These are phyloP conservation scores for Xylogone sp. DNA, from an alignment of 2,329 filamentous ascomycete species.

Conservation along the genomic window DNA sequence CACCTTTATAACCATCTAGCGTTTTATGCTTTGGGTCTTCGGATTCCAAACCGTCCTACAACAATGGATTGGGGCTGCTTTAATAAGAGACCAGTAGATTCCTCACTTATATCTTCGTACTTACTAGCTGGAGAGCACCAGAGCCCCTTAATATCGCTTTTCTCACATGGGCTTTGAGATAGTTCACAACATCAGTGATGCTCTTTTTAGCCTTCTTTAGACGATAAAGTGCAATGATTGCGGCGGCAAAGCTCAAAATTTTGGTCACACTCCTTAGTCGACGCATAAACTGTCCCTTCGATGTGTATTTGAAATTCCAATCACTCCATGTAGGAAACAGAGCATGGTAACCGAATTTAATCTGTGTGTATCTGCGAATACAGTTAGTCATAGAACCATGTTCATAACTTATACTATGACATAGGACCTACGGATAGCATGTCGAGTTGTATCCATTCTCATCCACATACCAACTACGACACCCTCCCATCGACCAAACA, in stretches of 20 bases:
- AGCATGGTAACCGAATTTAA: slow-evolving; percentile 46
- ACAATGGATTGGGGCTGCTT: too few species aligned
- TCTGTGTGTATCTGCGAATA: slow-evolving; percentile 39
- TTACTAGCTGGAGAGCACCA: slow-evolving; percentile 6
- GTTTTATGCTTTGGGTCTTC: too few species aligned
- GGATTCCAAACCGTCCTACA: too few species aligned
- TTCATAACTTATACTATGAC: neutral
- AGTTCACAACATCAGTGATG: neutral
- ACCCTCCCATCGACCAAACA: slow-evolving; percentile 43
- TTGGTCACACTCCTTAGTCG: slow-evolving; percentile 16
- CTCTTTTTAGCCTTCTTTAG: neutral
- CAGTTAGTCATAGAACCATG: slow-evolving; percentile 11
- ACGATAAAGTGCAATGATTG: slow-evolving; percentile 9
- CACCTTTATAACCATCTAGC: too few species aligned
- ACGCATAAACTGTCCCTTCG: slow-evolving; percentile 37
- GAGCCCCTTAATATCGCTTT: neutral
- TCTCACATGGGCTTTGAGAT: neutral
- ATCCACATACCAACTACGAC: slow-evolving; percentile 45
- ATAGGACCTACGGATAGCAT: slow-evolving; percentile 37
- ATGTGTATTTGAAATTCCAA: slow-evolving; percentile 48
- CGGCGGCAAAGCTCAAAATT: slow-evolving; percentile 15
- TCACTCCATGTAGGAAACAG: slow-evolving; percentile 50
- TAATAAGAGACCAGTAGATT: neutral
- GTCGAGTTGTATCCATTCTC: slow-evolving; percentile 44
- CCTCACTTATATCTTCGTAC: slow-evolving; percentile 6